phyloP scores from a whole-genome alignment of 352 stramenopile species.

The Phytophthora boehmeriae region DNA sequence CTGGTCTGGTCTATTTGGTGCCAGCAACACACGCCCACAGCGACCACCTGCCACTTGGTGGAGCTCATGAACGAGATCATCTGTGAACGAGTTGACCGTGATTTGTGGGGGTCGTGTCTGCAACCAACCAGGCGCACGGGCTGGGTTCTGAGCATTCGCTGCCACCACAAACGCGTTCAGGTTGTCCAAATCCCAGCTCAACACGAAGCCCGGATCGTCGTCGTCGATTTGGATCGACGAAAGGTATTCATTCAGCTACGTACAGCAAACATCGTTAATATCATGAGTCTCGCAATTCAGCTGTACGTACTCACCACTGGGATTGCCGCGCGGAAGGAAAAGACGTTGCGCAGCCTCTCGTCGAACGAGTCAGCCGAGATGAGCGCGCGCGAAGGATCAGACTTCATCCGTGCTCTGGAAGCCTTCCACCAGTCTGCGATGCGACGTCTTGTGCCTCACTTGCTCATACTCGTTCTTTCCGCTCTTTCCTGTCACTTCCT shows the following conservation, averaged over 20 bases:
- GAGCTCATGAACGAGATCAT: constrained; percentile 15
- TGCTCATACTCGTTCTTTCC: no score
- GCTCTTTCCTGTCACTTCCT: no score
- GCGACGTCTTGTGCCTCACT: no score
- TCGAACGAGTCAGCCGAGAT: constrained; percentile 26
- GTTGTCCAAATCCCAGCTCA: constrained; percentile 18
- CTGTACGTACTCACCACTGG: constrained; percentile 25
- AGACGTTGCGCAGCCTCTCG: constrained; percentile 26
- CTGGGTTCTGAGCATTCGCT: constrained; percentile 10
- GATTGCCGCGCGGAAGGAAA: constrained; percentile 26
- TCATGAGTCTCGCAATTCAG: constrained; percentile 9
- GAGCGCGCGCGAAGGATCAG: constrained; percentile 15
- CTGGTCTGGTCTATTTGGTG: constrained; percentile 12
- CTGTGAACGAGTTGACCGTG: constrained; percentile 16
- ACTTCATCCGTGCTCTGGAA: constrained; percentile 13
- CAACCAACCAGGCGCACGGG: constrained; percentile 18
- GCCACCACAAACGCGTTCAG: constrained; percentile 25
- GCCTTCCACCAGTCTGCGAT: constrained; percentile 5
- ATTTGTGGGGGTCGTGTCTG: constrained; percentile 19
- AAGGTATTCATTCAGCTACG: constrained; percentile 24
- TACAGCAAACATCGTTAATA: constrained; percentile 11
- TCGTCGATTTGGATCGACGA: constrained; percentile 25
- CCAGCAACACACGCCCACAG: constrained; percentile 20
- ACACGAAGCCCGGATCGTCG: constrained; percentile 25
- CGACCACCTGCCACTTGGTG: constrained; percentile 15